Evolutionary conservation across 2,329 filamentous ascomycete genomes (phyloP).

Genomic region (Myriosclerotinia scirpicola): DNA sequence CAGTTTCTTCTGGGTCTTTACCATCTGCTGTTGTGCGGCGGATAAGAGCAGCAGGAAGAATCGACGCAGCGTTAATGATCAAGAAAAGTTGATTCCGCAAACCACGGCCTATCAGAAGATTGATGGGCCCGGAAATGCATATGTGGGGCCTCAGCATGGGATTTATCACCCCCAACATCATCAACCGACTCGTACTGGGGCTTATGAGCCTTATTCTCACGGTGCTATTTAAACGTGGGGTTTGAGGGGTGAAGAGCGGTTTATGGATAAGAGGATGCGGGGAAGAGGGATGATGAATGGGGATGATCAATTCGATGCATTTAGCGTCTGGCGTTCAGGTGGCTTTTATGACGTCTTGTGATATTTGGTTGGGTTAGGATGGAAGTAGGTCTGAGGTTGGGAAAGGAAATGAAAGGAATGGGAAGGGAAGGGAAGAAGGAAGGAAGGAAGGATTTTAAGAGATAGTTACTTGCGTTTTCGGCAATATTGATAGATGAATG

Average conservation of each 20-base stretch:
- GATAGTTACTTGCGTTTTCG: constrained; percentile 1
- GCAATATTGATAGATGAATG: constrained; percentile 6
- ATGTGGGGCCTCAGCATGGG: constrained; percentile 42
- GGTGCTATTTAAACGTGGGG: constrained; percentile 46
- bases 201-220: constrained; percentile 66
- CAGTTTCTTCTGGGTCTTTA: constrained; percentile 87
- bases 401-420: neutral
- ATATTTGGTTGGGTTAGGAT: constrained; percentile 8
- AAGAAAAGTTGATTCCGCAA: constrained; percentile 37
- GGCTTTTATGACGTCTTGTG: constrained; percentile 8
- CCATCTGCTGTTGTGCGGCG: constrained; percentile 77
- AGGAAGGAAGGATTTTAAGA: neutral
- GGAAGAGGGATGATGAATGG: neutral
- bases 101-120: constrained; percentile 48
- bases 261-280: neutral
- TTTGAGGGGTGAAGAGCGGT: neutral
- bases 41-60: constrained; percentile 28
- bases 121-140: constrained; percentile 40
- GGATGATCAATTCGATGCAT: constrained; percentile 13
- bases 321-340: constrained; percentile 25
- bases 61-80: constrained; percentile 30
- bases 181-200: constrained; percentile 45
- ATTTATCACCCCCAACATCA: constrained; percentile 45
- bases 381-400: neutral
- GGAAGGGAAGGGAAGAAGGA: too few species aligned